phyloP scores from a whole-genome alignment of 305 asterid genomes.

The Plantago lanceolata region DNA sequence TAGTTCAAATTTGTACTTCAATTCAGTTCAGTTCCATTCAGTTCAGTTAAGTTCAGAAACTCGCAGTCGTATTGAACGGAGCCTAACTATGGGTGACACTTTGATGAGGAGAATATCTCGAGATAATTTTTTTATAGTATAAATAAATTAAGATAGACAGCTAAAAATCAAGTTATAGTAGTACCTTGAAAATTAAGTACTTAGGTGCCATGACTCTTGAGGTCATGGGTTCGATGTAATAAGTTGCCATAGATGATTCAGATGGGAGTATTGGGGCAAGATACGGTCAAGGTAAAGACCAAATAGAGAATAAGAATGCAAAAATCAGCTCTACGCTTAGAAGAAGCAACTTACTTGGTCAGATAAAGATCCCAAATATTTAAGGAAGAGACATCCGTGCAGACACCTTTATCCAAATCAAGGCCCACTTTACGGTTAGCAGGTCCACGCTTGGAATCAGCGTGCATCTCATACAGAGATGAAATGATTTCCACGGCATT shows the following conservation, averaged over 20 bases:
- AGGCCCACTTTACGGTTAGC: slow-evolving; percentile 83
- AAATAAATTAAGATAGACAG: neutral
- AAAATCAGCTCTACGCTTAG: neutral
- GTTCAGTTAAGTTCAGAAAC: no score
- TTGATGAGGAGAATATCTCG: neutral
- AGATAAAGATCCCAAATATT: slow-evolving; percentile 77
- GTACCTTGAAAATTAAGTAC: no score
- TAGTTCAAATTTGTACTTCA: no score
- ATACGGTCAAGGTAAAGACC: neutral
- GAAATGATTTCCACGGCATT: slow-evolving; percentile 89
- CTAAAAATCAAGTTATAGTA: neutral
- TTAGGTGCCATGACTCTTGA: no score
- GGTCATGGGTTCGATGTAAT: no score
- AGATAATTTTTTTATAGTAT: neutral
- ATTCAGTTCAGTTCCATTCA: no score
- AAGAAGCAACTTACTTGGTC: slow-evolving; percentile 63
- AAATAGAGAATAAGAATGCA: neutral
- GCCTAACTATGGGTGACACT: neutral
- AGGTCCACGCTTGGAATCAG: slow-evolving; percentile 65
- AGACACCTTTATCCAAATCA: slow-evolving; percentile 74
- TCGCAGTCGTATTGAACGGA: no score
- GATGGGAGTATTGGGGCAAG: neutral
- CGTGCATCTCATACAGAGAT: slow-evolving; percentile 48
- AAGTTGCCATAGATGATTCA: no score
- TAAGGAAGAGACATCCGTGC: slow-evolving; percentile 64